Evolutionary conservation across 495 filamentous ascomycete genomes (phyloP).

Genomic region (Penicillium odoratum): DNA sequence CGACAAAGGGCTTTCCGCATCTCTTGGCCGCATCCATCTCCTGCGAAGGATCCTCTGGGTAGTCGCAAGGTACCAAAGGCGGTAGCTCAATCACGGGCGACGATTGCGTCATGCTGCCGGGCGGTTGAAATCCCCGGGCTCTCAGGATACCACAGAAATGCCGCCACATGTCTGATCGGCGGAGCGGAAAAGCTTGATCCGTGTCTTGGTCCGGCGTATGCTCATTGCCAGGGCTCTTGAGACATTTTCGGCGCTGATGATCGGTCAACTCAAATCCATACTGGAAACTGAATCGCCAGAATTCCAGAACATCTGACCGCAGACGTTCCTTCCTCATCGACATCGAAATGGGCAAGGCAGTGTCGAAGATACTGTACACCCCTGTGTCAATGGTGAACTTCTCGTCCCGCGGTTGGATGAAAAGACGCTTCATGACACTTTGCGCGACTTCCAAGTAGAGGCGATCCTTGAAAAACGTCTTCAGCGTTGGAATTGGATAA

Average conservation of each 20-base stretch:
- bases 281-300: conserved; percentile 5
- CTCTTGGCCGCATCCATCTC: background rate
- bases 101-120: background rate
- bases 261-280: conserved; percentile 4
- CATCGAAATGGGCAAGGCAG: background rate
- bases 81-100: background rate
- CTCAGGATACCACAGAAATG: conserved; percentile 1
- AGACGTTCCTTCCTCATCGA: conserved; percentile 3
- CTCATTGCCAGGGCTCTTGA: background rate
- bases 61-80: conserved; percentile 1
- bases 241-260: background rate
- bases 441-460: conserved; percentile 11
- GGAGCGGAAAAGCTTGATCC: background rate
- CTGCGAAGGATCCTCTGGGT: background rate
- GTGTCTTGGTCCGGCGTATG: background rate
- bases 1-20: background rate
- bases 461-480: conserved; percentile 16
- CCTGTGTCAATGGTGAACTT: background rate
- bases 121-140: background rate
- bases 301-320: conserved; percentile 1
- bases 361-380: background rate
- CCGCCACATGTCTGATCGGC: background rate
- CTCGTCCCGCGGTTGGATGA: background rate
- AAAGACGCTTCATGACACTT: conserved; percentile 8
- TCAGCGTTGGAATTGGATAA: conserved; percentile 9